phyloP scores from a whole-genome alignment of 345 rosid genomes.

The Leavenworthia alabamica region DNA sequence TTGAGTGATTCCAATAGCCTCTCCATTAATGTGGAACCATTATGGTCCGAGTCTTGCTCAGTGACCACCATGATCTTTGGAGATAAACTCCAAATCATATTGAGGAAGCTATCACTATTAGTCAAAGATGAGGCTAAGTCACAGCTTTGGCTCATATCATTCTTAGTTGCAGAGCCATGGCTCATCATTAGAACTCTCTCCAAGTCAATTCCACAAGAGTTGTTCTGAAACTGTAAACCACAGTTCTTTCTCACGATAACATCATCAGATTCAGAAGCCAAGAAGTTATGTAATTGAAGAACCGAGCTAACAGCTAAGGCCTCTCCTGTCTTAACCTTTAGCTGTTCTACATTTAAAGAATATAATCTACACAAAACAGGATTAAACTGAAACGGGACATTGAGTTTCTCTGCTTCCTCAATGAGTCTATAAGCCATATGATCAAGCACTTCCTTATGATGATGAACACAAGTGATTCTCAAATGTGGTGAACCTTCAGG shows the following conservation, averaged over 20 bases:
- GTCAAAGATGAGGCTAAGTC: conserved; percentile 71
- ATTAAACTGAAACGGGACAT: conserved; percentile 89
- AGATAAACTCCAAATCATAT: conserved; percentile 51
- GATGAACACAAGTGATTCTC: conserved; percentile 86
- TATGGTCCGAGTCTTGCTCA: conserved; percentile 77
- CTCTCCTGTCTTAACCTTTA: conserved; percentile 90
- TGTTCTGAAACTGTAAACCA: conserved; percentile 32
- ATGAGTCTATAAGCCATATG: conserved; percentile 71
- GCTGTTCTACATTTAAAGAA: conserved; percentile 58
- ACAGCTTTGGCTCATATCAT: conserved; percentile 50
- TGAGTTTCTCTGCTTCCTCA: conserved; percentile 84
- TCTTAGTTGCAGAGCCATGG: conserved; percentile 51
- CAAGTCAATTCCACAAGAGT: conserved; percentile 39
- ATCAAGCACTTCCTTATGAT: conserved; percentile 70
- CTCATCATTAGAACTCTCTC: conserved; percentile 45
- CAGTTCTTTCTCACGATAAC: conserved; percentile 39
- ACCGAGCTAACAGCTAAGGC: conserved; percentile 87
- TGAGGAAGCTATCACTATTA: conserved; percentile 59
- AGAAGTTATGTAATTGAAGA: conserved; percentile 69
- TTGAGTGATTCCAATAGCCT: conserved; percentile 73
- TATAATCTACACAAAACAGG: conserved; percentile 61
- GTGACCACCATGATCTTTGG: conserved; percentile 80
- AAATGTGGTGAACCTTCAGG: conserved; percentile 96
- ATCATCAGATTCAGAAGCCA: conserved; percentile 62
- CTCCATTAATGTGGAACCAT: conserved; percentile 68